Evolutionary conservation across 495 filamentous ascomycete genomes (phyloP), one percentile per base, ranked within the genome.

Genomic region (Daldinia concentrica): DNA sequence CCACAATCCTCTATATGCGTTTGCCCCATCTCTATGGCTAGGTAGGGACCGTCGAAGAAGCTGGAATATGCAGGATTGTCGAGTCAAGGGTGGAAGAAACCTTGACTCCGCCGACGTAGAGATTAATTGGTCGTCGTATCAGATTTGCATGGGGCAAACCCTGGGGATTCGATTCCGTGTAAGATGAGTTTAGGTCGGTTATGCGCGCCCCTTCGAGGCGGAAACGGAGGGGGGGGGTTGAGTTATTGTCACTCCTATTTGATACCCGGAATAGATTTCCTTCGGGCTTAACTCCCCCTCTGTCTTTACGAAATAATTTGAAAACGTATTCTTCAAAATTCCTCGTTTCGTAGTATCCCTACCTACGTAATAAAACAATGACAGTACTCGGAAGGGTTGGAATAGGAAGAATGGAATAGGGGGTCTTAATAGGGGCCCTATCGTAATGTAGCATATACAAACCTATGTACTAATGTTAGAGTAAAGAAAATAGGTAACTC

Each of bases 181-280:
- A 41, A 34, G 55, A 67, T 52, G 58, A 51, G 29, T 63, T 48
- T 59, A 22, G 52, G 63, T 17, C 24, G 34, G 55, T 32, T 45
- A 7, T 17, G 63, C 19, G 63, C 19, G 43, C 22, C 30, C 12
- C 39, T 66, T 67, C 58, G 50, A 41, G 59, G 11, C 32, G 45
- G 52, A 62, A 54, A 55, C 59, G 58, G 19, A 60, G 57, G 39
- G 60, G 62, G 41, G 64, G 30, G 62, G 6, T 0, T 63, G 61
- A 74, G 54, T 60, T 63, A 64, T 57, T 56, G 61, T 66, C 56
- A 57, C 50, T 59, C 61, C 65, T 76, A 68, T 66, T 78, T 78
- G 76, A 78, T 78, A 78, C 76, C 76, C 76, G 76, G 76, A 74
- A 30, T 78, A 78, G 76, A 78, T 76, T 73, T 50, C 66, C 64